These are phyloP conservation scores for Botrytis sinoallii DNA, from an alignment of 2,329 filamentous ascomycete genomes.

Conservation along the genomic window DNA sequence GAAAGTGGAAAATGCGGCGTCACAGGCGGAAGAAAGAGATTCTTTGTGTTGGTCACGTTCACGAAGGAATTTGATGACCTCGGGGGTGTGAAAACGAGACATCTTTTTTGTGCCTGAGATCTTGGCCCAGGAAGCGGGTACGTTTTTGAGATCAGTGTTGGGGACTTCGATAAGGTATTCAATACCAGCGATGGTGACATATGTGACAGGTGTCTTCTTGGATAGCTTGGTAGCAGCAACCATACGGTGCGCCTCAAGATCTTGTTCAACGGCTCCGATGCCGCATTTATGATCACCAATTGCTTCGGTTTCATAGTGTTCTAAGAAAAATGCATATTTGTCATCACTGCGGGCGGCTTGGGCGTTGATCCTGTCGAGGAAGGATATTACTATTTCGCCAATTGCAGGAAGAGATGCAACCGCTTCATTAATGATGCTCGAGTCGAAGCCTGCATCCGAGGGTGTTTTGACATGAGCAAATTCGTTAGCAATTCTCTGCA, in stretches of 20 bases:
- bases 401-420: conserved; percentile 76
- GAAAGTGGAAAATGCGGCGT: conserved; percentile 72
- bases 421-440: conserved; percentile 65
- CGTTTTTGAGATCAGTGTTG: conserved; percentile 76
- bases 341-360: conserved; percentile 82
- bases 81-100: conserved; percentile 90
- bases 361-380: conserved; percentile 81
- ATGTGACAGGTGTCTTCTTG: conserved; percentile 67
- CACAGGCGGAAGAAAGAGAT: conserved; percentile 85
- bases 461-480: conserved; percentile 66
- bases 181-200: conserved; percentile 82
- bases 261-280: conserved; percentile 88
- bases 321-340: conserved; percentile 91
- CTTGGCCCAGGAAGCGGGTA: conserved; percentile 93
- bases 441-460: conserved; percentile 68
- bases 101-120: conserved; percentile 91
- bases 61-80: conserved; percentile 76
- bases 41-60: conserved; percentile 96
- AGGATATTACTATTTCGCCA: conserved; percentile 65
- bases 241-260: conserved; percentile 73
- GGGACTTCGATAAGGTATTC: conserved; percentile 93
- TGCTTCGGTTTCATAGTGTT: conserved; percentile 80
- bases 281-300: conserved; percentile 87
- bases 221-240: conserved; percentile 70
- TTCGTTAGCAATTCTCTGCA: conserved; percentile 77